phyloP scores from a whole-genome alignment of 1,284 basidiomycete species.

The Takashimella tepidaria region DNA sequence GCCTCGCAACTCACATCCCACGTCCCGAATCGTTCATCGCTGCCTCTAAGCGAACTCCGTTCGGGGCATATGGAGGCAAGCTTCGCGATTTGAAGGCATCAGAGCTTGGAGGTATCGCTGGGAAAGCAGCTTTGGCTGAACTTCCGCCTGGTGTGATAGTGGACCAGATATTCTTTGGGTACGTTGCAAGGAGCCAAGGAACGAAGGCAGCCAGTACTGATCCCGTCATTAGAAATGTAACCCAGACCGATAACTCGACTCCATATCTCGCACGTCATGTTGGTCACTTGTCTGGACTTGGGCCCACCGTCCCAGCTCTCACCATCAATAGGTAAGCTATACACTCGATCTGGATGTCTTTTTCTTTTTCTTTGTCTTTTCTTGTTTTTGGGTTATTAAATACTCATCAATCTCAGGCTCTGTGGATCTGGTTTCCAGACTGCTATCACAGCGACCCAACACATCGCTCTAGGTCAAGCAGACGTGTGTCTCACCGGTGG shows the following conservation, averaged over 20 bases:
- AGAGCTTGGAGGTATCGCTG: constrained; percentile 52
- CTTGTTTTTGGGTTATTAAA: too few species aligned
- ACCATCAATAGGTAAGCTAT: constrained; percentile 52
- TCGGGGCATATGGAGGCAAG: constrained; percentile 54
- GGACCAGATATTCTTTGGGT: constrained; percentile 52
- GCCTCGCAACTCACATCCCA: constrained; percentile 10
- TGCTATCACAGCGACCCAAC: constrained; percentile 53
- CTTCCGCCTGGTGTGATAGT: constrained; percentile 49
- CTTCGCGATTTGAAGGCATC: constrained; percentile 49
- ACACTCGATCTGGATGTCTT: neutral
- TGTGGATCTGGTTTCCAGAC: constrained; percentile 56
- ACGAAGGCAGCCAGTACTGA: neutral
- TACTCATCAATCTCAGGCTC: constrained; percentile 39
- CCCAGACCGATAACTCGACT: constrained; percentile 50
- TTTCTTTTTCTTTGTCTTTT: too few species aligned
- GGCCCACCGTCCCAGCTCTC: constrained; percentile 52
- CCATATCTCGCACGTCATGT: constrained; percentile 56
- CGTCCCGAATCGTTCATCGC: constrained; percentile 40
- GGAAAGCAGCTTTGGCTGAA: constrained; percentile 52
- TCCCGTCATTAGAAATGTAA: constrained; percentile 38
- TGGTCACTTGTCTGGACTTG: constrained; percentile 52
- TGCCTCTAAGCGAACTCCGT: constrained; percentile 51
- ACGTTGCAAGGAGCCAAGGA: constrained; percentile 22
- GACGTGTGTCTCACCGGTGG: constrained; percentile 54
- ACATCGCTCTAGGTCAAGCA: constrained; percentile 53